Conservation (phyloP, 2,329 filamentous ascomycete species). For the Fusarium sambucinum region DNA sequence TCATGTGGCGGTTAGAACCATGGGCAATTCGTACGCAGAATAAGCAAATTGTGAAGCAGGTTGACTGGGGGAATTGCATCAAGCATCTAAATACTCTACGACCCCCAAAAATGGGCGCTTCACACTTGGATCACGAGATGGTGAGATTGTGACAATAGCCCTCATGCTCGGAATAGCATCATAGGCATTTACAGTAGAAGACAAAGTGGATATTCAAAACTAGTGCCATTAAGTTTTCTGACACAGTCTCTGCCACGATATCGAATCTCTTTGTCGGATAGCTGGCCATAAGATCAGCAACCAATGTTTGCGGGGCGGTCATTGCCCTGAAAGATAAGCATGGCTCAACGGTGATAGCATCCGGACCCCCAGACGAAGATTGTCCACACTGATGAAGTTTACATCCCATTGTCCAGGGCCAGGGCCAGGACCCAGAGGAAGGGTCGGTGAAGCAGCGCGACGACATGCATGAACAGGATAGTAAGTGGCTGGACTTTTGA, state of each 20-base stretch:
- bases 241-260: slow-evolving; percentile 5
- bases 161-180: slow-evolving; percentile 27
- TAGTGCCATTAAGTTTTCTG: slow-evolving; percentile 12
- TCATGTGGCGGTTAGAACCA: slow-evolving; percentile 47
- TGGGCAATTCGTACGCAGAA: slow-evolving; percentile 33
- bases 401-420: slow-evolving; percentile 34
- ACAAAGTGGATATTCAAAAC: not conserved
- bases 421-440: slow-evolving; percentile 35
- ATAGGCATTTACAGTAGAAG: not conserved
- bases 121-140: not conserved
- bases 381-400: slow-evolving; percentile 39
- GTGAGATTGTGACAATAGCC: slow-evolving; percentile 3
- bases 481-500: slow-evolving; percentile 48
- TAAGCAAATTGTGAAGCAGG: slow-evolving; percentile 28
- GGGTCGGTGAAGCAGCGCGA: slow-evolving; percentile 51
- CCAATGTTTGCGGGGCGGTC: not conserved
- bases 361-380: slow-evolving; percentile 26
- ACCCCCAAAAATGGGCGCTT: slow-evolving; percentile 7
- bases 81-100: slow-evolving; percentile 16
- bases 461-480: slow-evolving; percentile 52
- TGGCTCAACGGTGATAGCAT: slow-evolving; percentile 25
- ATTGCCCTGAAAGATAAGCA: slow-evolving; percentile 2
- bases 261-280: slow-evolving; percentile 3
- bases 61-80: slow-evolving; percentile 22
- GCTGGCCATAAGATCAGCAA: slow-evolving; percentile 8